Evolutionary conservation across 2,329 filamentous ascomycete genomes (phyloP).

Genomic region (Akanthomyces dipterigenus): DNA sequence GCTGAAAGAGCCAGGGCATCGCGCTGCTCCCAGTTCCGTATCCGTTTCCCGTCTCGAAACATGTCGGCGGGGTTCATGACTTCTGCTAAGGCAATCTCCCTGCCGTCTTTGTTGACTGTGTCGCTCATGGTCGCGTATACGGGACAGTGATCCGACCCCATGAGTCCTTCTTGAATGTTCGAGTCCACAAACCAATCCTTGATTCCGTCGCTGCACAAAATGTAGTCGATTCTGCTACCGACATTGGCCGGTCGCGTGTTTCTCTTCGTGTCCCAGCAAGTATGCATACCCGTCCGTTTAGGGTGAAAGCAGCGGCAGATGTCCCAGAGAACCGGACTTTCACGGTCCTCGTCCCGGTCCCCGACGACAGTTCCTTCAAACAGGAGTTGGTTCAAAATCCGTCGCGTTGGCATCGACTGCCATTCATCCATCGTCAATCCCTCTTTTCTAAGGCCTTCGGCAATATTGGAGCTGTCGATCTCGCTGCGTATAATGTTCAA

Average conservation of each 20-base stretch:
- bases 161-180: constrained; percentile 86
- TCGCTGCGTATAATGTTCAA: constrained; percentile 69
- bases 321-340: constrained; percentile 72
- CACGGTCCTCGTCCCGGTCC: constrained; percentile 60
- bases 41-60: constrained; percentile 60
- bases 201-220: constrained; percentile 75
- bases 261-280: constrained; percentile 91
- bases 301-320: constrained; percentile 77
- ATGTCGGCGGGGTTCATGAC: constrained; percentile 70
- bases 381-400: constrained; percentile 81
- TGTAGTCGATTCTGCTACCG: constrained; percentile 88
- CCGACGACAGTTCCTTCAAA: constrained; percentile 63
- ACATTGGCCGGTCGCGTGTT: constrained; percentile 96
- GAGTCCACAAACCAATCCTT: constrained; percentile 72
- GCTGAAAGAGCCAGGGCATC: constrained; percentile 70
- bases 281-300: constrained; percentile 82
- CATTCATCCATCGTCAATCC: constrained; percentile 64
- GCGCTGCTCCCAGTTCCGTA: constrained; percentile 59
- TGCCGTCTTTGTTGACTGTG: constrained; percentile 43
- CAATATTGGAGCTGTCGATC: constrained; percentile 69
- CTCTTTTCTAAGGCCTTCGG: constrained; percentile 65
- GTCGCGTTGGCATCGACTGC: constrained; percentile 62
- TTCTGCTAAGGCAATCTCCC: constrained; percentile 54
- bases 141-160: constrained; percentile 95
- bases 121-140: constrained; percentile 74